A percentile compares a stretch with the other conserved stretches of the same genome.
Evolutionary conservation across 1,139 yeast genomes (phyloP).

Genomic region (Hyphopichia khmerensis): DNA sequence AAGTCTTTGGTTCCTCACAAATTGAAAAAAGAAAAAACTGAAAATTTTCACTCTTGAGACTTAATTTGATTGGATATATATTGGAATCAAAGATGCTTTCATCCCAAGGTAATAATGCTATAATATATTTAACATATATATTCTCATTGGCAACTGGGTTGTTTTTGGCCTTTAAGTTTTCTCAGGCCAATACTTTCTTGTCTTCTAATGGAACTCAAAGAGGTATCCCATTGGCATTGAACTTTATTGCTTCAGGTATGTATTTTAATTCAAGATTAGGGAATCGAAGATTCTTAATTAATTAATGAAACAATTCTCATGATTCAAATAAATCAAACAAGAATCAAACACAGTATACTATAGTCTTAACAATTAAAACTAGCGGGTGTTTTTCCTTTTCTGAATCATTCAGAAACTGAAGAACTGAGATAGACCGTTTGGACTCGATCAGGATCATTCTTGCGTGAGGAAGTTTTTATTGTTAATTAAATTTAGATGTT

Average conservation of each 20-base stretch:
- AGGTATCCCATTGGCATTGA: conserved; percentile 79
- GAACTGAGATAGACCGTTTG: conserved; percentile 80
- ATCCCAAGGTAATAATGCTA: conserved; percentile 60
- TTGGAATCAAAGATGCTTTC: conserved; percentile 14
- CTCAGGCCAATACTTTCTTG: conserved; percentile 54
- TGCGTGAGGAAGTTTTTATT: conserved; percentile 71
- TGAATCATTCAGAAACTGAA: conserved; percentile 9
- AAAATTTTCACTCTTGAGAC: too few relatives aligned
- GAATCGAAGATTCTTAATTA: too few relatives aligned
- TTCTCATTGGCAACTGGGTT: conserved; percentile 61
- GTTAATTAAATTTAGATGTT: conserved; percentile 4
- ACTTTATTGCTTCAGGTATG: conserved; percentile 88
- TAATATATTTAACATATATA: conserved; percentile 73
- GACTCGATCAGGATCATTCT: conserved; percentile 88
- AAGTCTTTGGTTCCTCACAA: too few relatives aligned
- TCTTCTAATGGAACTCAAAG: conserved; percentile 78
- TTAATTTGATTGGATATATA: too few relatives aligned
- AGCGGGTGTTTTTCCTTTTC: conserved; percentile 51
- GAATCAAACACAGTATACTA: too few relatives aligned
- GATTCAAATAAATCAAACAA: too few relatives aligned
- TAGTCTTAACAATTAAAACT: conserved; percentile 11
- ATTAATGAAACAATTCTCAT: too few relatives aligned
- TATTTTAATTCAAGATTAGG: too few relatives aligned
- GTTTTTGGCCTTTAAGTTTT: conserved; percentile 53
- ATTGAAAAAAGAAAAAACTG: too few relatives aligned